Conservation (phyloP, 1,284 basidiomycete genomes). For the Entoloma clypeatum region DNA sequence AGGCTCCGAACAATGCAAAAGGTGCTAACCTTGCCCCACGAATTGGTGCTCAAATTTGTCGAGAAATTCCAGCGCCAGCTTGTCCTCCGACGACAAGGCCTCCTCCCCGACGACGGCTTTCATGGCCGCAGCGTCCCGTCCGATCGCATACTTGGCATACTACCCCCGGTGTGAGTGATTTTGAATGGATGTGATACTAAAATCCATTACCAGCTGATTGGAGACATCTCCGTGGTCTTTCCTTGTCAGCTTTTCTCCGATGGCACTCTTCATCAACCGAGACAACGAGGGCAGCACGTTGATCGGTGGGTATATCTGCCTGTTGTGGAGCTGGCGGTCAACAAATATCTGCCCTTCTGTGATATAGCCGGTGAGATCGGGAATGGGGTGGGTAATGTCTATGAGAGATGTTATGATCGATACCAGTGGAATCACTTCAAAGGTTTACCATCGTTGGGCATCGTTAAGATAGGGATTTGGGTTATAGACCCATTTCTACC, state of each 20-base stretch:
- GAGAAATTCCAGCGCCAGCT: conserved; percentile 88
- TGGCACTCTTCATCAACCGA: conserved; percentile 99
- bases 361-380: conserved; percentile 99
- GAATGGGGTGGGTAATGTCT: conserved; percentile 99
- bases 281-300: conserved; percentile 98
- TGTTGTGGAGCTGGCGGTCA: conserved; percentile 90
- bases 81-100: conserved; percentile 91
- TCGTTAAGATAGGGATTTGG: conserved; percentile 98
- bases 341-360: conserved; percentile 99
- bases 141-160: conserved; percentile 98
- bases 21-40: conserved; percentile 79
- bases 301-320: conserved; percentile 99
- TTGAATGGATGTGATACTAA: too few relatives aligned
- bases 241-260: conserved; percentile 95
- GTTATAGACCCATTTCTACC: conserved; percentile 99
- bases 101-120: conserved; percentile 99
- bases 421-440: conserved; percentile 22
- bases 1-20: conserved; percentile 7
- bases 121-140: conserved; percentile 97
- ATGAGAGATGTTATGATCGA: conserved; percentile 14
- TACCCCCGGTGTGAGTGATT: too few relatives aligned
- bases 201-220: conserved; percentile 78
- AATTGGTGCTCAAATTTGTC: conserved; percentile 95
- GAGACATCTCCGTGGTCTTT: conserved; percentile 99
- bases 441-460: conserved; percentile 95